Base-by-base conservation (phyloP, 371 early-diverging fungal species). In the Lichtheimia corymbifera region DNA sequence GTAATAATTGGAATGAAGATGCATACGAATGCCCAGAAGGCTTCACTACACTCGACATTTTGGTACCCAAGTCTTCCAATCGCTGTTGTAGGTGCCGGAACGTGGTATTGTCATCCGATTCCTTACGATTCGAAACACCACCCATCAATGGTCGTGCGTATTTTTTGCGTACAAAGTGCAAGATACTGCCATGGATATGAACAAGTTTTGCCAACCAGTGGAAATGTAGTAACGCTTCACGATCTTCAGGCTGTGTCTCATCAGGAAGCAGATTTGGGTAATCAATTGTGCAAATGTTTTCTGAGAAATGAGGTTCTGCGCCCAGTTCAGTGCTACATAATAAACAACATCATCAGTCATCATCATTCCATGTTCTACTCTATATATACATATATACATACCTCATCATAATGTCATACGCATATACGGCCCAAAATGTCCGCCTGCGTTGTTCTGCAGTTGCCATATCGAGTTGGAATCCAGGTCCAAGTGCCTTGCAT, bases 181-280 rank as follows among this genome's bases (percentile, higher is more conserved):
- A 53, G 7, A 79, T 67, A 60, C 55, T 50, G 5, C 66, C 73
- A 30, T 73, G 75, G 6, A 63, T 47, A 45, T 72, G 71, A 56
- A 72, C 66, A 30, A 71, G 61, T 62, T 70, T 73, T 28, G 66
- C 63, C 52, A 72, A 54, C 72, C 72, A 73, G 58, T 71, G 63
- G 54, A 79, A 79, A 61, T 72, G 40, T 9, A 65, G 47, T 18
- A 67, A 30, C 1, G 43, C 41, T 22, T 63, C 62, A 41, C 60
- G 60, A 40, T 62, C 58, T 20, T 62, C 64, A 7, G 56, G 51
- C 24, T 56, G 45, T 22, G n/a, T 51, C 43, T 70, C 70, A 17
- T 66, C 70, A 9, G 27, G 27, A 2, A 64, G 43, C 30, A 50
- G 35, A 3, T 45, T 35, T 5, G 68, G 72, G 17, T 58, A 68